Base-by-base conservation (phyloP, 2,329 filamentous ascomycete genomes). In the Nigrospora osmanthi region DNA sequence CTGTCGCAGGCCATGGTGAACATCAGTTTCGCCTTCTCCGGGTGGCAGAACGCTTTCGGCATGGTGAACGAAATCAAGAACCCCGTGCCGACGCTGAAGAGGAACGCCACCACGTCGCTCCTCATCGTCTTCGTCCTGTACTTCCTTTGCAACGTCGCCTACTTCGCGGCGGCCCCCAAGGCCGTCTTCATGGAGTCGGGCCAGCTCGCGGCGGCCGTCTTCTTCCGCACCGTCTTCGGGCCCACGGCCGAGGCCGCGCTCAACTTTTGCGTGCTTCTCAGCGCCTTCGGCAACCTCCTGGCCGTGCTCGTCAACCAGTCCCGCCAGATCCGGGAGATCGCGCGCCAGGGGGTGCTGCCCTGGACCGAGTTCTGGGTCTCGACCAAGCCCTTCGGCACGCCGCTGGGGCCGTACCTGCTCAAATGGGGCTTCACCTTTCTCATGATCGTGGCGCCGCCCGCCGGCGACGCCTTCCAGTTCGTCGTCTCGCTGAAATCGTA, bases 401-500 rank as follows among this genome's bases (percentile, higher is more conserved):
- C 80, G 0, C 58, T 81, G 0, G 78, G 75, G 0, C 78, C 80
- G 0, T 81, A 81, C 51, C 44, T 71, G 1, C 49, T 82, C 3
- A 77, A 79, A 54, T 83, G 75, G 72, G 44, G 57, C 0, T 52
- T 80, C 38, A 83, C 79, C 0, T 50, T 78, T 2, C 50, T 83
- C 34, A 78, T 83, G 72, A 81, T 83, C 33, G 52, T 82, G 0
- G 77, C 72, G 0, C 71, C 77, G 1, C 81, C 80, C 0, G 75
- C 78, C 0, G 80, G 80, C 2, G 79, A 83, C 54, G 80, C 80
- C 0, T 84, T 83, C 57, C 76, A 78, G 49, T 83, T 83, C 53
- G 65, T 85, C 12, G 73, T 81, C 49, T 75, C 77, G 52, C 63
- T 86, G 1, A 60, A 71, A 34, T 69, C 73, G 0, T 85, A 85